A percentile compares a stretch with the other conserved stretches of the same genome.
phyloP scores from a whole-genome alignment of 139 green algal genomes.

The Chlamydomonas sp. region DNA sequence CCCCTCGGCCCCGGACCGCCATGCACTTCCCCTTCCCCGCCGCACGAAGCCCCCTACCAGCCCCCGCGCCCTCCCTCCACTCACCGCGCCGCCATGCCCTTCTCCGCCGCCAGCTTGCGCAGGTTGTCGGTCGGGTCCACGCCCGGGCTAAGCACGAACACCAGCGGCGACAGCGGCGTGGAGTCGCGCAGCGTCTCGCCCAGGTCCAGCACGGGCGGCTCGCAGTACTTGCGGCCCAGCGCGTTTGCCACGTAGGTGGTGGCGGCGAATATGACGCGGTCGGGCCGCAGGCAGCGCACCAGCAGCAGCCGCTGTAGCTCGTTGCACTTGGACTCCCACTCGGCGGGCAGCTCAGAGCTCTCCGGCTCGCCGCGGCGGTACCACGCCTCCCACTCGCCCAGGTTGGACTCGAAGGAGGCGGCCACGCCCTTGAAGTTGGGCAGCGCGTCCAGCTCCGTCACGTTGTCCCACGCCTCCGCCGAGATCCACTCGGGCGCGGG shows the following conservation, averaged over 20 bases:
- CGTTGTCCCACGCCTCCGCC: conserved; percentile 85
- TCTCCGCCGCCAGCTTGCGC: conserved; percentile 78
- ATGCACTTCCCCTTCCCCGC: too few species aligned
- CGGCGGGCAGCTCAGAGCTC: conserved; percentile 75
- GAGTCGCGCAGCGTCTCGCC: conserved; percentile 76
- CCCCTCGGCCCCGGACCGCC: too few species aligned
- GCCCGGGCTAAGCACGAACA: conserved; percentile 87
- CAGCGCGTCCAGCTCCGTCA: conserved; percentile 80
- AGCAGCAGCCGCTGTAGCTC: conserved; percentile 87
- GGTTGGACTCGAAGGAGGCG: conserved; percentile 34
- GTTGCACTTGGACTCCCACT: conserved; percentile 86
- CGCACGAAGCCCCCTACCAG: too few species aligned
- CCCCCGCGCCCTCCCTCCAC: background rate
- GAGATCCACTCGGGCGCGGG: conserved; percentile 76
- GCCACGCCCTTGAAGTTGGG: conserved; percentile 78
- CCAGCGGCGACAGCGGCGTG: conserved; percentile 69
- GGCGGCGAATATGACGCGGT: conserved; percentile 83
- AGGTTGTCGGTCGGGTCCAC: conserved; percentile 86
- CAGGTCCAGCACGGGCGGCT: conserved; percentile 89
- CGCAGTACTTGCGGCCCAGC: conserved; percentile 85
- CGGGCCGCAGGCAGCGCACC: conserved; percentile 73
- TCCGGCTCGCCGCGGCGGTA: conserved; percentile 77
- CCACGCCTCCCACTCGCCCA: conserved; percentile 75
- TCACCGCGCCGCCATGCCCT: conserved; percentile 23
- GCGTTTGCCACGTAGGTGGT: conserved; percentile 80